Evolutionary conservation across 768 basidiomycete species (phyloP), one percentile per base, ranked within the genome.

Genomic region (Suillus lakei): DNA sequence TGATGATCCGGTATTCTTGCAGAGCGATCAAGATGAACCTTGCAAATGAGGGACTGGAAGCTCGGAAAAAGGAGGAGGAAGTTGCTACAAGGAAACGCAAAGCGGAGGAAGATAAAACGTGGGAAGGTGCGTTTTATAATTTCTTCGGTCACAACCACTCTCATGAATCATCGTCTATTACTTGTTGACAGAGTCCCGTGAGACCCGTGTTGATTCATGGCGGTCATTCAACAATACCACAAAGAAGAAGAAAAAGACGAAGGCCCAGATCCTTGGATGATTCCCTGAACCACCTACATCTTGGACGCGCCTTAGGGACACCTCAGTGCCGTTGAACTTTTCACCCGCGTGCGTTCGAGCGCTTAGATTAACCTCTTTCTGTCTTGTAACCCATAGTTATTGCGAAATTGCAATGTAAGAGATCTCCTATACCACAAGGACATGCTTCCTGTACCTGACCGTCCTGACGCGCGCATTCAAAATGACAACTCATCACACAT

Each of bases 41-140:
- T 63, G 94, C 94, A 9, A 96, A 96, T 70, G 94, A 96, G 76
- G 95, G 95, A 4, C 80, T 96, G 5, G 95, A 97, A 74, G 96
- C 96, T n/a, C 85, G 90, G 71, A 93, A 91, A 83, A 95, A 94
- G 74, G 95, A 98, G 61, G 93, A 95, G 64, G 96, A 96, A 69
- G 83, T 91, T 13, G 78, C 83, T 28, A 72, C 87, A 41, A 88
- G 78, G 80, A 97, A 97, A 77, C 85, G 95, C 62, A 97, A 97
- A 78, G 91, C 85, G 1, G 94, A 96, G 70, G 93, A 96, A 7
- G 93, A 96, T 70, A 91, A 89, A 70, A 80, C 77, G 30, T 98
- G 95, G 95, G 95, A 97, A 83, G 93, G 95, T 95, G 68, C 43
- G 79, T 71, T 10, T 51, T 41, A 15, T 41, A 6, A 38, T 26